phyloP scores from a whole-genome alignment of 1,139 yeast species.

The Protomyces pachydermus region DNA sequence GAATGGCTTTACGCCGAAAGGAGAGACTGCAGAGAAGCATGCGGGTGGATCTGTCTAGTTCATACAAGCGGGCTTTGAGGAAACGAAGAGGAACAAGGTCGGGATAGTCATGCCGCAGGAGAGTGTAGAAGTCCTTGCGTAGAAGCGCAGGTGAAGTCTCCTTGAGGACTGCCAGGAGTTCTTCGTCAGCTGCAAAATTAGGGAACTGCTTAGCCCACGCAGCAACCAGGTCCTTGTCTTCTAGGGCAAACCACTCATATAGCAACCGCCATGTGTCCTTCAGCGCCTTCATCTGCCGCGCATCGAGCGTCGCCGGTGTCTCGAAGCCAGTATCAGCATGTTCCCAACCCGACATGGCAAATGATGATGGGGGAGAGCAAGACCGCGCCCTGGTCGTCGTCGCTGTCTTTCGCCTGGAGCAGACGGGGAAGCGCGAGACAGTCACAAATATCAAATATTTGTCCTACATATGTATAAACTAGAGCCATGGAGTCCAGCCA shows the following conservation, averaged over 20 bases:
- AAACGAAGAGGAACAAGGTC: constrained; percentile 23
- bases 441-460: not conserved
- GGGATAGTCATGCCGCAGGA: constrained; percentile 21
- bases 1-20: constrained; percentile 8
- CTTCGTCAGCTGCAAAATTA: not conserved
- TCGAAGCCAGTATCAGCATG: not conserved
- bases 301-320: not conserved
- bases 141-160: constrained; percentile 1
- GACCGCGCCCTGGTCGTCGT: no score
- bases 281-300: not conserved
- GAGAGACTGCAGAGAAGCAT: constrained; percentile 15
- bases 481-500: constrained; percentile 45
- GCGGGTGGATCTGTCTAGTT: constrained; percentile 9
- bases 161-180: not conserved
- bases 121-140: constrained; percentile 12
- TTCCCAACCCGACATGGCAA: not conserved
- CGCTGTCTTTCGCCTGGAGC: no score
- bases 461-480: not conserved
- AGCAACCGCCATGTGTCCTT: not conserved
- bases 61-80: constrained; percentile 15
- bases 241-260: not conserved
- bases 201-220: not conserved
- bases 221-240: not conserved
- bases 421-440: not conserved
- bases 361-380: no score